A percentile compares a stretch with the other conserved stretches of the same genome.
phyloP scores from a whole-genome alignment of 768 basidiomycete genomes.

The Auriscalpium vulgare region DNA sequence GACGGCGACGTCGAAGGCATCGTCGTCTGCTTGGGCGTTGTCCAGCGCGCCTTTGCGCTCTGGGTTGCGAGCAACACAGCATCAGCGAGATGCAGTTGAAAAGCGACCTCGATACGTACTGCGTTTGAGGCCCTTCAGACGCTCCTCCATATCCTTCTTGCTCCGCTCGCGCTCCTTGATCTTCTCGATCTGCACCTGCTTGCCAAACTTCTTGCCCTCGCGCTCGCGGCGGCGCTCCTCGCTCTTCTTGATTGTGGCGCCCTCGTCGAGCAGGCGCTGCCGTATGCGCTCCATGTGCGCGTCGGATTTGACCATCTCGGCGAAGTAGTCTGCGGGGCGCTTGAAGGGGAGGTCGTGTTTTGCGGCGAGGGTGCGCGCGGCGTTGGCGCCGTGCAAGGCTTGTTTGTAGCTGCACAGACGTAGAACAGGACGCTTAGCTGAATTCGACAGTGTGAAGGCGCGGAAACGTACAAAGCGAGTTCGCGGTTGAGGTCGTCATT shows the following conservation, averaged over 20 bases:
- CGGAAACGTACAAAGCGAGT: constrained; percentile 75
- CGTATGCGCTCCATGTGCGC: constrained; percentile 97
- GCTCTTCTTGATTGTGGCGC: constrained; percentile 79
- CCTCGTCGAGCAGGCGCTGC: constrained; percentile 81
- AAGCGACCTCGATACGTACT: constrained; percentile 42
- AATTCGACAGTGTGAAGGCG: neutral
- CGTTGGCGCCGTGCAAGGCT: constrained; percentile 75
- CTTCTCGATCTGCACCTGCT: constrained; percentile 94
- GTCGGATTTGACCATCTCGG: constrained; percentile 98
- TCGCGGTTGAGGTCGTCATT: constrained; percentile 90
- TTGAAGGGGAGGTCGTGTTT: constrained; percentile 81
- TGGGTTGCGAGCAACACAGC: constrained; percentile 22
- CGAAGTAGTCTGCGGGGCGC: constrained; percentile 90
- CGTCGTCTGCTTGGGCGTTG: constrained; percentile 47
- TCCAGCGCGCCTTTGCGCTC: constrained; percentile 83
- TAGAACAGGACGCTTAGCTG: neutral
- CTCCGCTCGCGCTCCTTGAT: constrained; percentile 80
- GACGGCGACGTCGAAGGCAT: constrained; percentile 80
- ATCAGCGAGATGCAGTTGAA: neutral
- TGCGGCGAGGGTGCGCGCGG: constrained; percentile 68
- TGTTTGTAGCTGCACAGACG: constrained; percentile 75
- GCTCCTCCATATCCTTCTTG: constrained; percentile 89
- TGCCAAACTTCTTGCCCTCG: constrained; percentile 96
- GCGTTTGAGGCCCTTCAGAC: constrained; percentile 80
- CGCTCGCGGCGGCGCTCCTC: constrained; percentile 89